phyloP scores from a whole-genome alignment of 441 rosid genomes.

The Gossypium schwendimanii region DNA sequence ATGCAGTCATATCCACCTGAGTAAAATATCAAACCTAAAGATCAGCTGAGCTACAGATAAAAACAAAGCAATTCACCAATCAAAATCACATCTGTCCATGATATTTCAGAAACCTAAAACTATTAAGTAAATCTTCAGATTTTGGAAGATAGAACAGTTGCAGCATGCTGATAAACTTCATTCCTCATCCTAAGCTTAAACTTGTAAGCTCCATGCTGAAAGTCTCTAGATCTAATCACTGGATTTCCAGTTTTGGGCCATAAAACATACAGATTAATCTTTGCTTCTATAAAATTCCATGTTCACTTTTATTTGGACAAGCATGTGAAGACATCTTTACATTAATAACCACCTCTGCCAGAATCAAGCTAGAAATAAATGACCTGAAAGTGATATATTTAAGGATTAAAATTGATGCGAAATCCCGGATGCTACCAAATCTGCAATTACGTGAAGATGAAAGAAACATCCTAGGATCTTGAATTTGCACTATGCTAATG shows the following conservation, averaged over 20 bases:
- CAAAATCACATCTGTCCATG: background rate
- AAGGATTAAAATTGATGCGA: background rate
- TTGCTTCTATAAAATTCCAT: background rate
- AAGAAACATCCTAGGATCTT: background rate
- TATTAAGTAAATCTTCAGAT: background rate
- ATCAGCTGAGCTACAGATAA: slow-evolving; percentile 1
- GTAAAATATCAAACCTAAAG: slow-evolving; percentile 14
- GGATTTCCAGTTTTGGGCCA: background rate
- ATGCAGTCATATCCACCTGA: slow-evolving; percentile 84
- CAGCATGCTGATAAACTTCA: background rate
- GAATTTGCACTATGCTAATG: background rate
- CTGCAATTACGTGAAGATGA: background rate
- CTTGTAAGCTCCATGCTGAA: background rate
- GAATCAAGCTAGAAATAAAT: background rate
- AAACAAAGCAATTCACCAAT: background rate
- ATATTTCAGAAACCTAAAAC: no score
- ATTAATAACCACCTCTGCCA: background rate
- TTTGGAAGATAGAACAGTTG: background rate
- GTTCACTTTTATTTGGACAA: background rate
- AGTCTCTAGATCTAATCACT: background rate
- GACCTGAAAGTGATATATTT: background rate
- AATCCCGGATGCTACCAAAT: background rate
- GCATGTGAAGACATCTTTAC: background rate
- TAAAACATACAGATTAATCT: background rate
- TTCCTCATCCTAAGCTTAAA: background rate